phyloP scores from a whole-genome alignment of 73 alveolate genomes.

The Paramecium tetraurelia region DNA sequence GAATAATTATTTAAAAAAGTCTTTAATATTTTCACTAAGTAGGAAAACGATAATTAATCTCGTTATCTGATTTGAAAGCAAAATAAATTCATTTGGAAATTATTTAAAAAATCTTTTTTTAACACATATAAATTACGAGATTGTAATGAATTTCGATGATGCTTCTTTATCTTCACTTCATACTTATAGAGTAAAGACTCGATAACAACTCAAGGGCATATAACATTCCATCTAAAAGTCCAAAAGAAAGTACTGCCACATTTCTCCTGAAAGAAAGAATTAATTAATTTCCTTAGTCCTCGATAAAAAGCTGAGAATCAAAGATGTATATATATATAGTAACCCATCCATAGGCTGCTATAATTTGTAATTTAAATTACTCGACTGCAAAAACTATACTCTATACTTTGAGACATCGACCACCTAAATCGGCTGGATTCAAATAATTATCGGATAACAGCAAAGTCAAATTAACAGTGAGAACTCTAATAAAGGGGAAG shows the following conservation, averaged over 20 bases:
- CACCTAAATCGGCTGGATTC: neutral
- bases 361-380: slow-evolving; percentile 14
- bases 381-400: slow-evolving; percentile 44
- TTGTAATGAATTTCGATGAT: neutral
- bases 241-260: slow-evolving; percentile 38
- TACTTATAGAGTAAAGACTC: neutral
- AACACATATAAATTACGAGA: neutral
- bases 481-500: neutral
- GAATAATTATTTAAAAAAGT: neutral
- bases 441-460: too few relatives aligned
- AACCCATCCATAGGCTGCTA: slow-evolving; percentile 10
- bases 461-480: neutral
- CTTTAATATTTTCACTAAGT: neutral
- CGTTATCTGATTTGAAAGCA: neutral
- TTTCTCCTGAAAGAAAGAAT: neutral
- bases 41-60: neutral
- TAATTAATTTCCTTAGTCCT: neutral
- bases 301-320: slow-evolving; percentile 2
- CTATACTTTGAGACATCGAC: slow-evolving; percentile 4
- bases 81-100: neutral
- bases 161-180: neutral
- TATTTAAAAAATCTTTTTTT: neutral
- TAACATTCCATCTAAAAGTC: neutral
- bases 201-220: neutral
- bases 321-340: neutral